Base-by-base conservation (phyloP, 2,329 filamentous ascomycete species). In the Exophiala sp. region DNA sequence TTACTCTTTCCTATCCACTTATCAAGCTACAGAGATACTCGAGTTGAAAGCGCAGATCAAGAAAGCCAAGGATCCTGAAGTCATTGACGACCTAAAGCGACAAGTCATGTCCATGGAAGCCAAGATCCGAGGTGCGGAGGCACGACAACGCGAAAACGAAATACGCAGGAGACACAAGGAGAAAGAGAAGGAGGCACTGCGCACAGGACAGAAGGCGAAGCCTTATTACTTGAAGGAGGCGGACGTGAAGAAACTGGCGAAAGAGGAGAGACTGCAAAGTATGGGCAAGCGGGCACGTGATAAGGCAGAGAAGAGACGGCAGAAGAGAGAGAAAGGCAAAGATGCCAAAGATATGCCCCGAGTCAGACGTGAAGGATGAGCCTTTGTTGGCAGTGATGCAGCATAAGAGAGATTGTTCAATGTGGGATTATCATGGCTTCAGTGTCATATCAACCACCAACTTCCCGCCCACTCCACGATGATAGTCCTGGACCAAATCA, bases 221-320 rank as follows among this genome's bases (percentile, higher is more conserved):
- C 91, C 93, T 0, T 98, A 89, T 71, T 97, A 88, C 69, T 73
- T 97, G 62, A 98, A 98, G 80, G 84, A 83, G 73, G 82, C 83
- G 64, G 91, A 96, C 71, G 80, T 93, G 74, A 95, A 93, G 82
- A 88, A 91, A 75, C 75, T 84, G 68, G 75, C 89, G 48, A 73
- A 96, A 55, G 74, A 86, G 64, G 83, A 93, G 62, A 81, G 85
- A 65, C 96, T 86, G 69, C 79, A 83, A 61, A 79, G 80, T 52
- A 85, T 97, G 84, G 93, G 87, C 69, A 85, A 85, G 65, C 85
- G 83, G 66, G 83, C 96, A 69, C 79, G 89, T 52, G 86, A 94
- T 56, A 85, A 83, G 72, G 82, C 84, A 11, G 87, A 97, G 62
- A 88, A 94, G 75, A 78, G 87, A 65, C 82, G 85, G 71, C 75